Evolutionary conservation across 2,329 filamentous ascomycete genomes (phyloP), one percentile per base, ranked within the genome.

Genomic region (Apiospora rasikravindrae): DNA sequence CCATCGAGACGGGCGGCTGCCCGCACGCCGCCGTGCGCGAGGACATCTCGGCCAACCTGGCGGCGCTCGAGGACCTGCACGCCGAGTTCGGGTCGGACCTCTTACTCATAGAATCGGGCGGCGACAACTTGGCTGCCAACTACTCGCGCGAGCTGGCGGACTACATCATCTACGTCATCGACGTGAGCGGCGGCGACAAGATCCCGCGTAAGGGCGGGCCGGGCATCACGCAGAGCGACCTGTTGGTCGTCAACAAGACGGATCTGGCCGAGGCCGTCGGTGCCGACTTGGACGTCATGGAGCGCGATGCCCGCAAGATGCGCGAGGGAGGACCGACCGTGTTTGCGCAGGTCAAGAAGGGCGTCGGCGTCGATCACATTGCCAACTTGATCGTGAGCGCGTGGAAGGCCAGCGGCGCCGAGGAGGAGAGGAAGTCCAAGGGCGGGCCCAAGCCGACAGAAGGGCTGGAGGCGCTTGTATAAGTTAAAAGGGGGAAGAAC

Each of bases 151-250:
- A 99, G 84, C 87, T 99, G 76, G 96, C 96, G 1, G 96, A 99
- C 83, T 99, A 93, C 82, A 99, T 99, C 83, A 92, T 99, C 84
- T 99, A 99, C 82, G 96, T 99, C 42, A 98, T 99, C 77, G 96
- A 99, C 83, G 96, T 99, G 24, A 93, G 92, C 71, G 96, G 96
- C 29, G 96, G 96, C 16, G 96, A 99, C 83, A 99, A 99, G 88
- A 92, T 99, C 69, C 96, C 96, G 0, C 86, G 96, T 40, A 99
- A 99, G 85, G 96, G 96, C 40, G 96, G 96, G 0, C 96, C 96
- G 0, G 96, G 96, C 1, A 99, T 99, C 81, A 99, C 96, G 6
- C 96, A 98, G 85, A 96, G 93, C 78, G 96, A 99, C 80, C 82
- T 99, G 82, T 84, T 99, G 75, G 89, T 99, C 26, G 94, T 99